phyloP scores from a whole-genome alignment of 2,329 filamentous ascomycete genomes.

The Cladosporium velox region DNA sequence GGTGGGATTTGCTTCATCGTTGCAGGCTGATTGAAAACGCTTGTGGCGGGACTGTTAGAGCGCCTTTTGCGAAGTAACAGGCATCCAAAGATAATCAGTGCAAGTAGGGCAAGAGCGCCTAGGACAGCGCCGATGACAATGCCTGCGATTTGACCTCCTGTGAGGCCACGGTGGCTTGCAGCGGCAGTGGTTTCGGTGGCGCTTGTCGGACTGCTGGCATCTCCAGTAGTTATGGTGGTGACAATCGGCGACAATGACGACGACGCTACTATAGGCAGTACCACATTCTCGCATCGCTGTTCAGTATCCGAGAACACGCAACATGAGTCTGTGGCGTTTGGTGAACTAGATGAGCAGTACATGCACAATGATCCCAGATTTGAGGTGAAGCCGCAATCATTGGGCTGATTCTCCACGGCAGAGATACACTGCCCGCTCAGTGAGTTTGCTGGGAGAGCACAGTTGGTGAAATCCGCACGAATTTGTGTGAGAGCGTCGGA shows the following conservation, averaged over 20 bases:
- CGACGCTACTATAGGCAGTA: constrained; percentile 67
- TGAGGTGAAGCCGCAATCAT: constrained; percentile 81
- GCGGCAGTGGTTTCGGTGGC: constrained; percentile 34
- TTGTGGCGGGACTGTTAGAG: constrained; percentile 64
- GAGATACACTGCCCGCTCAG: constrained; percentile 74
- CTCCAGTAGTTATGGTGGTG: constrained; percentile 58
- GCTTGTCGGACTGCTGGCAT: constrained; percentile 26
- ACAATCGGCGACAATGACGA: constrained; percentile 60
- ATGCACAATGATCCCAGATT: constrained; percentile 76
- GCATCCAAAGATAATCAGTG: constrained; percentile 62
- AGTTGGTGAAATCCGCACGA: constrained; percentile 88
- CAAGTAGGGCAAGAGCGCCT: constrained; percentile 68
- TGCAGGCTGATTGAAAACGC: constrained; percentile 90
- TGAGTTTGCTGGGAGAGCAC: constrained; percentile 77
- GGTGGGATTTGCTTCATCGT: constrained; percentile 41
- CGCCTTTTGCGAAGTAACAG: constrained; percentile 59
- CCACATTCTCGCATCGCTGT: constrained; percentile 71
- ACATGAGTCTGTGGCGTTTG: constrained; percentile 93
- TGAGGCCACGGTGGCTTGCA: constrained; percentile 57
- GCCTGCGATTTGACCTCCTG: constrained; percentile 86
- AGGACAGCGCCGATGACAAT: constrained; percentile 80
- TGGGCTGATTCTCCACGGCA: constrained; percentile 75
- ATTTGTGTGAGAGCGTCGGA: constrained; percentile 73
- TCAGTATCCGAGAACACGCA: constrained; percentile 82
- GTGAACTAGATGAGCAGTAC: constrained; percentile 79